Conservation (phyloP, 2,329 filamentous ascomycete species). For the Blastomyces gilchristii region DNA sequence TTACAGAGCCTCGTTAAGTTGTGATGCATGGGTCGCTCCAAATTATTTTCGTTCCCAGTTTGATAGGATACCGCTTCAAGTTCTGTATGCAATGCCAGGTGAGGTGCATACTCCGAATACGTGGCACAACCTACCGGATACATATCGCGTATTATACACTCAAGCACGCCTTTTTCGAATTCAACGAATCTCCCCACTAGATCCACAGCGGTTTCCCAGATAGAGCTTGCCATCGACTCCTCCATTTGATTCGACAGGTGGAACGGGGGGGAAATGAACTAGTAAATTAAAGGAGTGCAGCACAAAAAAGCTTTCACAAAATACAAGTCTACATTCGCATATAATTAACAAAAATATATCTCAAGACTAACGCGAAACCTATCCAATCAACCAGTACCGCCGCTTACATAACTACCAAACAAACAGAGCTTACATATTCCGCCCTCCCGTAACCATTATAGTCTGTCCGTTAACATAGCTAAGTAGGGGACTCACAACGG, state of each 20-base stretch:
- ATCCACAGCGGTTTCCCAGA: not conserved
- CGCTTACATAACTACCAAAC: too few species aligned
- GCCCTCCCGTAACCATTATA: constrained; percentile 72
- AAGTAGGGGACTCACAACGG: constrained; percentile 70
- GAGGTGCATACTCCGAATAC: not conserved
- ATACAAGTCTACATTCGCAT: not conserved
- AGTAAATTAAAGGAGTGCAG: not conserved
- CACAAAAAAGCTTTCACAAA: not conserved
- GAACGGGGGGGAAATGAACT: not conserved
- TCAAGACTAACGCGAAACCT: not conserved
- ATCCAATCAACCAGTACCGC: not conserved
- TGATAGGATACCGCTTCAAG: not conserved
- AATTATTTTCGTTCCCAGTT: not conserved
- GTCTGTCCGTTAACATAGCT: constrained; percentile 81
- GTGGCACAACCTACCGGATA: not conserved
- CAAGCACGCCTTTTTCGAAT: not conserved
- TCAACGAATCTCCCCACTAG: not conserved
- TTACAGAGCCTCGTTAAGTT: not conserved
- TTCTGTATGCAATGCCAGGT: too few species aligned
- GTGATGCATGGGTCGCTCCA: not conserved
- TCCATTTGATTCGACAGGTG: not conserved
- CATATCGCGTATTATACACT: not conserved
- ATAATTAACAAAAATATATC: not conserved
- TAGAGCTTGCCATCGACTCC: not conserved
- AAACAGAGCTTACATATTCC: constrained; percentile 43